A percentile compares a stretch with the other conserved stretches of the same genome.
Evolutionary conservation across 208 protist genomes (phyloP).

Genomic region (Acanthamoeba royreba): DNA sequence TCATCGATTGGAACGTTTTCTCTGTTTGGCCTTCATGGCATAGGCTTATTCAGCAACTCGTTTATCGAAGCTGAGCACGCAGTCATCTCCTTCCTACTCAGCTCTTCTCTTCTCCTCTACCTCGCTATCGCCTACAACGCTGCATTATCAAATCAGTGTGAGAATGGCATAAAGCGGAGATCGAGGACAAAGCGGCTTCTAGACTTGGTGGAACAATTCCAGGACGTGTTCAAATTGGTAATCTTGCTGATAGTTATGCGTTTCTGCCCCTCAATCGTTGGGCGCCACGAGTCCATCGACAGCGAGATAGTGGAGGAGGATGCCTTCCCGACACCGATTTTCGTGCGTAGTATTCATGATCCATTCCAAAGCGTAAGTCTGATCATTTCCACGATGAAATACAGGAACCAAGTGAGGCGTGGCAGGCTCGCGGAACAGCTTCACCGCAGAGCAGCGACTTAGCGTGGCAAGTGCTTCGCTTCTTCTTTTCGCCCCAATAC

Average conservation of each 20-base stretch:
- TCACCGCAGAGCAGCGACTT: neutral
- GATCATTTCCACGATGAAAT: too few relatives aligned
- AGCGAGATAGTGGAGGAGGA: neutral
- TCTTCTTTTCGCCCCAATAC: neutral
- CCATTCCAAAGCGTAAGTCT: too few relatives aligned
- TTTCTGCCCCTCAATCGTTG: neutral
- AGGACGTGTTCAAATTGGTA: neutral
- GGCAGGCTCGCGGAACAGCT: neutral
- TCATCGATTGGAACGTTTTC: neutral
- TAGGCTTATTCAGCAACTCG: slow-evolving; percentile 53
- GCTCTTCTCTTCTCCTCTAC: neutral
- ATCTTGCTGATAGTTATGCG: neutral
- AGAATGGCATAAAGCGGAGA: neutral
- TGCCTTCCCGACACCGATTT: neutral
- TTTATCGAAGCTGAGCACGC: slow-evolving; percentile 63
- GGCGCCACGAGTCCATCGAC: neutral
- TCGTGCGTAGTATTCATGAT: neutral
- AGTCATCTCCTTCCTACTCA: slow-evolving; percentile 51
- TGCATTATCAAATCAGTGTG: too few relatives aligned
- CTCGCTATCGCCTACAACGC: neutral
- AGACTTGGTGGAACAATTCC: neutral
- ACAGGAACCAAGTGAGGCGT: neutral
- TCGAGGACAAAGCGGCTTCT: neutral
- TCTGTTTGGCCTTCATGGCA: slow-evolving; percentile 29
- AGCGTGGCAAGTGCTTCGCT: neutral